A percentile compares a stretch with the other conserved stretches of the same genome.
Conservation (phyloP, 2,329 filamentous ascomycete species). For the Aspergillus fischeri region DNA sequence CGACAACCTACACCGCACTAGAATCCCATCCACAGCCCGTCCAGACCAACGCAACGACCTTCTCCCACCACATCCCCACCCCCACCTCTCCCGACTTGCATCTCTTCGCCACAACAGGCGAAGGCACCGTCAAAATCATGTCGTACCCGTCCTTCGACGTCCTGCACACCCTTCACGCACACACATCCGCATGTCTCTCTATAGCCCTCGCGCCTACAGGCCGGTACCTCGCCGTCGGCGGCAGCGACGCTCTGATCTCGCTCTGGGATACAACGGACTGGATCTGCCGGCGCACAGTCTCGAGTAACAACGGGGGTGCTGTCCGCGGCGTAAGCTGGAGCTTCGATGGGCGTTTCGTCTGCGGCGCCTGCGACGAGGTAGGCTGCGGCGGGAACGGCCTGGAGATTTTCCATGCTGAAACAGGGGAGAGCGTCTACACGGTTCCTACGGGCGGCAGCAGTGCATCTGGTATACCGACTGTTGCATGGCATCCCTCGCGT, state of each 20-base stretch:
- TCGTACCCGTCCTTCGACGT: conserved; percentile 44
- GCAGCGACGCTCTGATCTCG: conserved; percentile 47
- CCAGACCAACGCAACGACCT: conserved; percentile 47
- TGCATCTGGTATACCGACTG: conserved; percentile 41
- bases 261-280: conserved; percentile 51
- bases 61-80: conserved; percentile 41
- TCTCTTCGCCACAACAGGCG: conserved; percentile 47
- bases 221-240: conserved; percentile 47
- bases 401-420: conserved; percentile 49
- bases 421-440: conserved; percentile 46
- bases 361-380: conserved; percentile 46
- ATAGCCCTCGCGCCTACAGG: conserved; percentile 45
- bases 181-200: conserved; percentile 47
- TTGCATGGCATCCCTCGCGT: conserved; percentile 48
- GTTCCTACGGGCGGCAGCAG: conserved; percentile 35
- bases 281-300: conserved; percentile 47
- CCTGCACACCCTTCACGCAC: conserved; percentile 45
- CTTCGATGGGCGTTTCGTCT: conserved; percentile 48
- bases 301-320: conserved; percentile 42
- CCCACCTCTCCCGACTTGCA: conserved; percentile 35
- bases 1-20: conserved; percentile 36
- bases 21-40: conserved; percentile 42
- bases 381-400: conserved; percentile 41
- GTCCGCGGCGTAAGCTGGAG: conserved; percentile 48
- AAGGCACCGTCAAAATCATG: conserved; percentile 47